Conservation (phyloP, 2,329 filamentous ascomycete genomes). For the Incumbomyces delicatus region DNA sequence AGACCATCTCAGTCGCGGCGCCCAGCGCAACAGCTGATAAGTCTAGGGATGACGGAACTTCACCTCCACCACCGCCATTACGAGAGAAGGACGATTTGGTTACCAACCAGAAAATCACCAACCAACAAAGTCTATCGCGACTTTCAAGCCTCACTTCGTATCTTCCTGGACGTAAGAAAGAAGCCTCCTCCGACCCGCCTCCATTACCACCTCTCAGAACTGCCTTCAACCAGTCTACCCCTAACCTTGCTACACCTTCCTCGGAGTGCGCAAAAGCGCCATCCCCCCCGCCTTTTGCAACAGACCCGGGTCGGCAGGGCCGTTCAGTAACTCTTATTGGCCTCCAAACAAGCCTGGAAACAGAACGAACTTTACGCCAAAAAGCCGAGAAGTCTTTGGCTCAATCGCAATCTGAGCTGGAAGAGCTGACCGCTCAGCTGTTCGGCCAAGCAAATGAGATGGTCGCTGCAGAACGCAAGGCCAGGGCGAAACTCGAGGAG, state of each 20-base stretch:
- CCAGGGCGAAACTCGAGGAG: slow-evolving; percentile 43
- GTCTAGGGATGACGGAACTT: slow-evolving; percentile 6
- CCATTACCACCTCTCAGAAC: slow-evolving; percentile 8
- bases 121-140: slow-evolving; percentile 13
- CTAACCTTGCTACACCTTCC: slow-evolving; percentile 14
- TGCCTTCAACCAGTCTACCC: slow-evolving; percentile 23
- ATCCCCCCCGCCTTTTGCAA: slow-evolving; percentile 6
- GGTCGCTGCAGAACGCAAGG: slow-evolving; percentile 53
- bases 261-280: slow-evolving; percentile 11
- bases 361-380: slow-evolving; percentile 45
- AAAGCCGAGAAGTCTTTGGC: slow-evolving; percentile 48
- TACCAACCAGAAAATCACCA: background rate
- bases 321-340: slow-evolving; percentile 28
- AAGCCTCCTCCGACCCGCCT: slow-evolving; percentile 30
- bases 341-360: slow-evolving; percentile 44
- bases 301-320: slow-evolving; percentile 8
- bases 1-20: slow-evolving; percentile 8
- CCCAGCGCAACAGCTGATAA: background rate
- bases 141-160: slow-evolving; percentile 20
- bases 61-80: slow-evolving; percentile 15
- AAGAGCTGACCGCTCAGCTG: slow-evolving; percentile 50
- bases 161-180: slow-evolving; percentile 20
- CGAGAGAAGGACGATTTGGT: background rate
- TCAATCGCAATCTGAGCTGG: slow-evolving; percentile 48
- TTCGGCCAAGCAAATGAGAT: slow-evolving; percentile 59